Evolutionary conservation across 2,329 filamentous ascomycete species (phyloP).

Genomic region (Colletotrichum tabaci): DNA sequence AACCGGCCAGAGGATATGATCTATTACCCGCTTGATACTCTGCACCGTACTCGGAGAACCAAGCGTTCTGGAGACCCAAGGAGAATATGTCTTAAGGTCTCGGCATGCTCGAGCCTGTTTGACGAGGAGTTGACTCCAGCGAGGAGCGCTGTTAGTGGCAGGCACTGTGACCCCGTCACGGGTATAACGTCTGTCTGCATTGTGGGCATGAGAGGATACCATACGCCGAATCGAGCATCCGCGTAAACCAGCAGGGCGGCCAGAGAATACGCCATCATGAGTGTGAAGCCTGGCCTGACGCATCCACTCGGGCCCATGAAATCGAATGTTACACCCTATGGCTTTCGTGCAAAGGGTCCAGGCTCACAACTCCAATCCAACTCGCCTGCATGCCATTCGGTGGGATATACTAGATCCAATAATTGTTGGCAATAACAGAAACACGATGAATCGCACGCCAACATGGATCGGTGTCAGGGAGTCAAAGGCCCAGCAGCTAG

Average conservation of each 20-base stretch:
- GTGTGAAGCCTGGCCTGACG: neutral
- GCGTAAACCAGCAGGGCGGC: neutral
- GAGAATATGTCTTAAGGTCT: constrained; percentile 1
- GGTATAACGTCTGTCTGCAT: neutral
- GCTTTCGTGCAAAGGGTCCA: neutral
- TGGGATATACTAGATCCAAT: too few species aligned
- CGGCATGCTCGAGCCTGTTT: constrained; percentile 20
- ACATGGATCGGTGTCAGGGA: too few species aligned
- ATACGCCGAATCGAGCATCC: neutral
- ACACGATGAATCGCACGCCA: too few species aligned
- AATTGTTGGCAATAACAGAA: too few species aligned
- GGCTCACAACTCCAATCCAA: neutral
- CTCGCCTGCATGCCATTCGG: too few species aligned
- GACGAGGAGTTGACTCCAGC: constrained; percentile 1
- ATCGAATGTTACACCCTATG: too few species aligned
- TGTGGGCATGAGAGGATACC: neutral
- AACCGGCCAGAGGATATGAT: constrained; percentile 43
- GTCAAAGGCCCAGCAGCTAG: neutral
- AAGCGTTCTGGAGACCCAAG: constrained; percentile 44
- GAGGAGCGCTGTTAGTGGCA: neutral
- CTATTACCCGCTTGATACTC: constrained; percentile 47
- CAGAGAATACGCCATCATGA: neutral
- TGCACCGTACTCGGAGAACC: constrained; percentile 47
- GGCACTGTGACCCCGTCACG: neutral
- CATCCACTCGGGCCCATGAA: too few species aligned